Percentiles rank a stretch among this genome's conserved stretches.
Conservation (phyloP, 2,329 filamentous ascomycete genomes). For the Xylariaceae sp. region DNA sequence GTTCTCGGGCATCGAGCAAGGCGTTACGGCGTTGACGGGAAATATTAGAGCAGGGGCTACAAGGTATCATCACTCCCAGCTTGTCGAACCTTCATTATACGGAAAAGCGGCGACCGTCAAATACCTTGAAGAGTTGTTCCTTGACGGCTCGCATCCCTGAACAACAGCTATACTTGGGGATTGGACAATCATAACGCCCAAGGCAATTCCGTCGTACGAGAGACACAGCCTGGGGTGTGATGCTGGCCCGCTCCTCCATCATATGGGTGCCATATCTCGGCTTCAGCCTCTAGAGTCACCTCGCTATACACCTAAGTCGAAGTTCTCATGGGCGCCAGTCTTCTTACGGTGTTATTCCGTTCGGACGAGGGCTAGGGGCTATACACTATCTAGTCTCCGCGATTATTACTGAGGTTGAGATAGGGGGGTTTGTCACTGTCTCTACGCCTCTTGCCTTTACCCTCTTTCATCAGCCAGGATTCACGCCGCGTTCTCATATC, state of each 20-base stretch:
- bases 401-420: neutral
- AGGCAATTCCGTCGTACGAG: neutral
- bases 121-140: neutral
- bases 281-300: slow-evolving; percentile 80
- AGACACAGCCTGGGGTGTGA: slow-evolving; percentile 22
- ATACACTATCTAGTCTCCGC: neutral
- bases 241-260: slow-evolving; percentile 50
- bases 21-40: slow-evolving; percentile 22
- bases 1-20: slow-evolving; percentile 21
- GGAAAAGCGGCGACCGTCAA: neutral
- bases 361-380: neutral
- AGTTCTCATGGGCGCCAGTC: slow-evolving; percentile 50
- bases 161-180: slow-evolving; percentile 22
- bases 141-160: neutral
- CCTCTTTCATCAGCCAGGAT: neutral
- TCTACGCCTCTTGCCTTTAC: neutral
- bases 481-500: too few species aligned
- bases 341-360: neutral
- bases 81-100: slow-evolving; percentile 8
- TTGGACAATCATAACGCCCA: slow-evolving; percentile 34
- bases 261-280: slow-evolving; percentile 64
- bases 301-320: slow-evolving; percentile 71
- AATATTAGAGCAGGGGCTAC: neutral
- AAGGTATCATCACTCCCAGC: neutral
- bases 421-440: neutral